Base-by-base conservation (phyloP, 305 asterid species). In the Stenogyne calaminthoides region DNA sequence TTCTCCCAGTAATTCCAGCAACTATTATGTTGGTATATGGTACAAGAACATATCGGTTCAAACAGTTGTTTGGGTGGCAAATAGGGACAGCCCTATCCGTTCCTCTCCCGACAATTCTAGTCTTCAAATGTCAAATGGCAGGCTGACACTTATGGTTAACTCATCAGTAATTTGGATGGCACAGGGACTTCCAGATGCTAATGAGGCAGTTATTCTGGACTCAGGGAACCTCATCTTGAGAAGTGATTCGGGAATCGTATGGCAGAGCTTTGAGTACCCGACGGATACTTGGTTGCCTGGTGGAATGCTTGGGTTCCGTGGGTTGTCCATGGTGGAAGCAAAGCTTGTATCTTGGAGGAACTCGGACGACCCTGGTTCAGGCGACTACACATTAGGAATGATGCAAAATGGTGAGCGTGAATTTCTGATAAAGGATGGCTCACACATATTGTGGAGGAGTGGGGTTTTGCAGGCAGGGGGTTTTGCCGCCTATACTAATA, bases 221-320 rank as follows among this genome's bases (percentile, higher is more conserved):
- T 60, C 77, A 9, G 83, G 83, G 11, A 81, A 81, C 54, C 4
- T 78, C 12, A 71, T 78, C 57, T 9, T 75, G 72, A 71, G 70
- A 52, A 69, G 69, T 68, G 78, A 15, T 73, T 54, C 70, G 0
- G 75, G 57, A 19, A 34, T 42, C 10, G 12, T 32, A 3, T 82
- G 86, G 83, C 75, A 69, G 81, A 82, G 83, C 75, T 82, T 76
- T 29, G 79, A 72, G 25, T 1, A 72, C 29, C 86, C 86, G 10
- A 72, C 83, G 0, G 79, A 76, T 51, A 82, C 83, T 11, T 78
- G 78, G 78, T 63, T 82, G 60, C 83, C 85, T 14, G 78, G 75
- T 37, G 79, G 49, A 10, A 69, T 4, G 56, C 3, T 78, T 1
- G 83, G 83, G 20, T 56, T 72, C 25, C 25, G 36, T 12, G 1